Evolutionary conservation across 768 basidiomycete species (phyloP).

Genomic region (Lactifluus subvellereus): DNA sequence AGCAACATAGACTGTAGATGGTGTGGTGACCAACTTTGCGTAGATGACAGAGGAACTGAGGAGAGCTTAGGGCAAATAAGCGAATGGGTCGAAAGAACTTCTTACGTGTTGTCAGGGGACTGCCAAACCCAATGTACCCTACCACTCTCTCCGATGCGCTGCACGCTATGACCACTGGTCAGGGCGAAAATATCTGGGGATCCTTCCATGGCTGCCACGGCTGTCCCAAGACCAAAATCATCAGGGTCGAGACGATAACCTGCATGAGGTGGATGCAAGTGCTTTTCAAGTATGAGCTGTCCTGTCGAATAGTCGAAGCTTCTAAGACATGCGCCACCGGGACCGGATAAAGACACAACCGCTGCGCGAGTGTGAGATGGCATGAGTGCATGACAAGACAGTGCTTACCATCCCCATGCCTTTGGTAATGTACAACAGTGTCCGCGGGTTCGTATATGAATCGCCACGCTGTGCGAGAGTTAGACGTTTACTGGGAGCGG

Average conservation of each 20-base stretch:
- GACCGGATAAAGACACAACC: slow-evolving; percentile 69
- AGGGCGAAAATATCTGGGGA: slow-evolving; percentile 44
- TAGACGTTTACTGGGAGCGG: not conserved
- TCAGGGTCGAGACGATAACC: slow-evolving; percentile 47
- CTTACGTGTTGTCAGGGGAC: slow-evolving; percentile 62
- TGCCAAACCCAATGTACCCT: slow-evolving; percentile 64
- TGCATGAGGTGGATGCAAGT: slow-evolving; percentile 43
- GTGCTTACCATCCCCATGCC: slow-evolving; percentile 49
- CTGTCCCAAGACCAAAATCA: slow-evolving; percentile 54
- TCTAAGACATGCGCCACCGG: slow-evolving; percentile 62
- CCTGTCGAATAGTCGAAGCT: slow-evolving; percentile 62
- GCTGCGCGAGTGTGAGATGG: slow-evolving; percentile 35
- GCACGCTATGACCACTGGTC: slow-evolving; percentile 56
- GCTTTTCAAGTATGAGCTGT: slow-evolving; percentile 56
- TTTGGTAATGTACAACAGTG: slow-evolving; percentile 57
- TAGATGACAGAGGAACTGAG: slow-evolving; percentile 59
- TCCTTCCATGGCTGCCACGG: slow-evolving; percentile 39
- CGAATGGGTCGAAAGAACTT: slow-evolving; percentile 7
- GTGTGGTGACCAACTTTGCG: slow-evolving; percentile 52
- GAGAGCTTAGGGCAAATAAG: slow-evolving; percentile 5
- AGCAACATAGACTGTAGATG: slow-evolving; percentile 48
- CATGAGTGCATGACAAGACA: not conserved
- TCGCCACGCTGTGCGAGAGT: slow-evolving; percentile 60
- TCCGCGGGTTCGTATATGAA: slow-evolving; percentile 69
- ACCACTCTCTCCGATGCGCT: slow-evolving; percentile 48